Base-by-base conservation (phyloP, 1,284 basidiomycete species). In the Boletellus deceptivus region DNA sequence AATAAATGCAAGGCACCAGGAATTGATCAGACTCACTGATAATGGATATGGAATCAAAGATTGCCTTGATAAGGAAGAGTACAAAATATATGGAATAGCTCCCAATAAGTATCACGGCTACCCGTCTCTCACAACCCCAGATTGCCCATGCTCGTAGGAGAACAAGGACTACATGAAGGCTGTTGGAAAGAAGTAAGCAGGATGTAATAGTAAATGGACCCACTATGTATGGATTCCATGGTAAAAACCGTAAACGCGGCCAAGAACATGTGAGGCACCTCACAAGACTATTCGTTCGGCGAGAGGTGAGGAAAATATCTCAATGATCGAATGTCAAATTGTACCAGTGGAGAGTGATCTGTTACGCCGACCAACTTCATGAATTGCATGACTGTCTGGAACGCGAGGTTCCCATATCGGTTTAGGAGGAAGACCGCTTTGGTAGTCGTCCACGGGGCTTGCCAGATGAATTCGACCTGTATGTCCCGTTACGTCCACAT, bases 401-500 rank as follows among this genome's bases (percentile, higher is more conserved):
- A 35, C 8, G 17, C 6, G 13, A 35, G 34, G n/a, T 35, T 35
- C 34, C 34, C 34, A 7, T 35, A 35, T 17, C 34, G 34, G 9
- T 35, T 35, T 4, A 35, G 16, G 17, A 35, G 34, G 9, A 35
- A 35, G n/a, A 35, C n/a, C 6, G 34, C n/a, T n/a, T 35, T 35
- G n/a, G 34, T 35, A n/a, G 7, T 3, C 9, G 34, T n/a, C 34
- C 34, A 35, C 5, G 34, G 16, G 16, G 34, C 34, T 17, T 9
- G 34, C 34, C 34, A 35, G 34, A 35, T 35, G 34, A 35, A 35
- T 7, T 35, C 34, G 34, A 35, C n/a, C 34, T 35, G 7, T 35
- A n/a, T 35, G 90, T 1, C 91, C 91, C 7, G 90, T 92, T 3
- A 87, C 89, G 0, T 87, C 88, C 61, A 85, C 85, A 0, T 84